A percentile compares a stretch with the other conserved stretches of the same genome.
Conservation (phyloP, 768 basidiomycete species). For the Leccinum subgranulosum region DNA sequence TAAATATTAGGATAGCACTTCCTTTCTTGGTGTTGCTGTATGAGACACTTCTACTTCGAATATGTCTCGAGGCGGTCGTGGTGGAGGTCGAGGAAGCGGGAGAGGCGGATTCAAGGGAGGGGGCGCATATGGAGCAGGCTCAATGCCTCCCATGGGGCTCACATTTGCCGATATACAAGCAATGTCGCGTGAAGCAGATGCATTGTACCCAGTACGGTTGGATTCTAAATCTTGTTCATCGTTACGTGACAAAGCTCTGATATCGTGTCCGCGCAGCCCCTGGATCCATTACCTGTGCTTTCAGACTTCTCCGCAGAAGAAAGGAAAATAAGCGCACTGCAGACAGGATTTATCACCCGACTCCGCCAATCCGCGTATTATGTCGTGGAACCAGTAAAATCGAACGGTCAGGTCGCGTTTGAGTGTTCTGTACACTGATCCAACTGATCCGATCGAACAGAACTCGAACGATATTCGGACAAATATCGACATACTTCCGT, state of each 20-base stretch:
- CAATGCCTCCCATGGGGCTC: constrained; percentile 71
- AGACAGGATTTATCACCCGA: constrained; percentile 62
- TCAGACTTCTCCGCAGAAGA: constrained; percentile 66
- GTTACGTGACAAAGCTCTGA: constrained; percentile 19
- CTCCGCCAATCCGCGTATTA: constrained; percentile 72
- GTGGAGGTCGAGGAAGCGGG: constrained; percentile 51
- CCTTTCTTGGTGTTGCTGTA: neutral
- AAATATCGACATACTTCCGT: constrained; percentile 66
- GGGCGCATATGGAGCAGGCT: constrained; percentile 33
- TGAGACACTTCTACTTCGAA: constrained; percentile 4
- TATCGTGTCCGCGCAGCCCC: constrained; percentile 42
- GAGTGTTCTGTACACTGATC: neutral
- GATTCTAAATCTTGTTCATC: constrained; percentile 15
- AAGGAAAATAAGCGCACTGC: constrained; percentile 59
- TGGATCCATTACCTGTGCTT: constrained; percentile 63
- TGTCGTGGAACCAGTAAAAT: constrained; percentile 67
- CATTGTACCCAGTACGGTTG: constrained; percentile 74
- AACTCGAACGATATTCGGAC: constrained; percentile 79
- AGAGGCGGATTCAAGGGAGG: constrained; percentile 59
- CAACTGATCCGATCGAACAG: constrained; percentile 34
- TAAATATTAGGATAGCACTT: constrained; percentile 2
- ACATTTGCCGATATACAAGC: constrained; percentile 77
- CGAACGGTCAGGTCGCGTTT: constrained; percentile 41
- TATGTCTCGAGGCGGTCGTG: constrained; percentile 54
- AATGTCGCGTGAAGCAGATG: constrained; percentile 71